Evolutionary conservation across 2,329 filamentous ascomycete genomes (phyloP).

Genomic region (Apiospora aurea): DNA sequence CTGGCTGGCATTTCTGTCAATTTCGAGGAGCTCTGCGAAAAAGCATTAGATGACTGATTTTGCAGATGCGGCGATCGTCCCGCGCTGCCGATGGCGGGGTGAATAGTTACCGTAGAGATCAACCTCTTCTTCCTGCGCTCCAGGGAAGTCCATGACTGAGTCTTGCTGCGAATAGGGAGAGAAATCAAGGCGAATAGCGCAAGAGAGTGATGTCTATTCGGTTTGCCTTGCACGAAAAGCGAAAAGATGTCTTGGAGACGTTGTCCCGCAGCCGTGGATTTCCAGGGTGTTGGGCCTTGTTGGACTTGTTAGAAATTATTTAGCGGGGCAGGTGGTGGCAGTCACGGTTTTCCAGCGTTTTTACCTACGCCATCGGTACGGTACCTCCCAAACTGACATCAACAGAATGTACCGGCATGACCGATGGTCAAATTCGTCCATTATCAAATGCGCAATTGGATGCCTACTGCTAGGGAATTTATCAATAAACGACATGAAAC

Average conservation of each 20-base stretch:
- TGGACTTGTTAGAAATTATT: conserved; percentile 35
- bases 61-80: conserved; percentile 5
- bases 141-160: conserved; percentile 38
- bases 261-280: conserved; percentile 1
- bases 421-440: background rate
- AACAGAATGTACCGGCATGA: background rate
- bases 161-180: conserved; percentile 20
- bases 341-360: conserved; percentile 14
- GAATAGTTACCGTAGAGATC: conserved; percentile 62
- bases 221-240: background rate
- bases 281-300: conserved; percentile 33
- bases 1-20: conserved; percentile 74
- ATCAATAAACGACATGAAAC: background rate
- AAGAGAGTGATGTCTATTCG: conserved; percentile 19
- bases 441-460: background rate
- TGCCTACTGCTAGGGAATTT: background rate
- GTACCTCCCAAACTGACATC: background rate
- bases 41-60: conserved; percentile 15
- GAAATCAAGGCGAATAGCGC: conserved; percentile 2
- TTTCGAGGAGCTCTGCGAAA: conserved; percentile 77
- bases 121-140: conserved; percentile 51
- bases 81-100: conserved; percentile 18
- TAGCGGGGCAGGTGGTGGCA: conserved; percentile 35
- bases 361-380: conserved; percentile 11
- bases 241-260: conserved; percentile 18